These are phyloP conservation scores for Colletotrichum cuscutae DNA, from an alignment of 2,329 filamentous ascomycete species.

Conservation along the genomic window DNA sequence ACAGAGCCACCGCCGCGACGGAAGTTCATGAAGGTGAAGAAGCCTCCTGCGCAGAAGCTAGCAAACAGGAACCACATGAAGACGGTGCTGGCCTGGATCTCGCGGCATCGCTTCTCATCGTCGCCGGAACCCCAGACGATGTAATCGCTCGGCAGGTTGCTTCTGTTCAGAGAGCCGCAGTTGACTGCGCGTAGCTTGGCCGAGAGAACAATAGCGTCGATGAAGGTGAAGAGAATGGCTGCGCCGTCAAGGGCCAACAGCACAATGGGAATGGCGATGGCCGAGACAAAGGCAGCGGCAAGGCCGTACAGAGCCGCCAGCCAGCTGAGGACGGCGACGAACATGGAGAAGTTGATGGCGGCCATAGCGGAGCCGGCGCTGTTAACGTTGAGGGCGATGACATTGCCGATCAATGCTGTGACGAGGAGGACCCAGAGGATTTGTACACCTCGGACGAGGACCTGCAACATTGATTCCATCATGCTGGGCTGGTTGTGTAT, in stretches of 20 bases:
- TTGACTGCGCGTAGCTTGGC: slow-evolving; percentile 75
- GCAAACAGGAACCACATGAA: slow-evolving; percentile 85
- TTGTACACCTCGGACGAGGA: slow-evolving; percentile 59
- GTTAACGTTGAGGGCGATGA: slow-evolving; percentile 61
- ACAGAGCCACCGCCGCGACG: slow-evolving; percentile 59
- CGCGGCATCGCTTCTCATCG: slow-evolving; percentile 74
- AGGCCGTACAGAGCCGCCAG: slow-evolving; percentile 72
- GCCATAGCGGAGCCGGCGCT: slow-evolving; percentile 53
- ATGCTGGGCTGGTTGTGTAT: slow-evolving; percentile 38
- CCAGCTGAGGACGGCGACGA: slow-evolving; percentile 74
- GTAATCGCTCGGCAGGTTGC: slow-evolving; percentile 54
- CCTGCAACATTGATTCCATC: slow-evolving; percentile 52
- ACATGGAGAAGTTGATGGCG: slow-evolving; percentile 75
- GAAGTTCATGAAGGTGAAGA: slow-evolving; percentile 65
- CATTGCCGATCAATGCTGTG: slow-evolving; percentile 67
- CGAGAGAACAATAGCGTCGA: slow-evolving; percentile 75
- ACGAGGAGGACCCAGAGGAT: slow-evolving; percentile 63
- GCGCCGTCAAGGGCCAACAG: slow-evolving; percentile 67
- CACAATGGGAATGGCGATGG: slow-evolving; percentile 61
- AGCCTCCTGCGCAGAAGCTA: slow-evolving; percentile 66
- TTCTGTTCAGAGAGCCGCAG: slow-evolving; percentile 60
- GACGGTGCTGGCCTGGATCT: slow-evolving; percentile 78
- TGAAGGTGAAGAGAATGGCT: slow-evolving; percentile 75
- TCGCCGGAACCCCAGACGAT: slow-evolving; percentile 72
- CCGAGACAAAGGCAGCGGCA: slow-evolving; percentile 63